Evolutionary conservation across 1,284 basidiomycete species (phyloP).

Genomic region (Erythrobasidium hasegawianum): DNA sequence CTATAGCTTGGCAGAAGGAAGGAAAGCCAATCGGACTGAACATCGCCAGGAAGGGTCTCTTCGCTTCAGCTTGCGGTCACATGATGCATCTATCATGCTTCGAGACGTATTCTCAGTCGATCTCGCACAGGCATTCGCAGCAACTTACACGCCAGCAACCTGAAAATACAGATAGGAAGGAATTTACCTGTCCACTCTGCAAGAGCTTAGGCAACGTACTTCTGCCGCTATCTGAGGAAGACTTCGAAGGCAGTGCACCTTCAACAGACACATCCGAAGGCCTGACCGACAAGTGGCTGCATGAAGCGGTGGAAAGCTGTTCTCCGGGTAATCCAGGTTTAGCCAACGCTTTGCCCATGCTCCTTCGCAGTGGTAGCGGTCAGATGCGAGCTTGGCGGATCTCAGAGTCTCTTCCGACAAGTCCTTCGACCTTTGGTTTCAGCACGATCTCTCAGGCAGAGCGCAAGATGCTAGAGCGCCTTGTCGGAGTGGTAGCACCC

Average conservation of each 20-base stretch:
- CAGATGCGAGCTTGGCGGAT: constrained; percentile 44
- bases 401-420: not conserved
- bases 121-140: constrained; percentile 79
- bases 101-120: constrained; percentile 79
- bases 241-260: constrained; percentile 11
- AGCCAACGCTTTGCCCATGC: not conserved
- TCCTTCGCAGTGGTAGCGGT: constrained; percentile 39
- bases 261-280: not conserved
- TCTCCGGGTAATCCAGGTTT: not conserved
- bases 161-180: constrained; percentile 83
- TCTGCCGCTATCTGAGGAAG: constrained; percentile 61
- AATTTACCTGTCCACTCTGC: constrained; percentile 97
- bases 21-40: constrained; percentile 8
- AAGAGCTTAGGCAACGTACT: constrained; percentile 94
- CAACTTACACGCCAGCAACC: constrained; percentile 93
- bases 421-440: not conserved
- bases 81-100: constrained; percentile 98
- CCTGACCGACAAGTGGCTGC: constrained; percentile 14
- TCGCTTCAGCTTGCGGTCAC: constrained; percentile 88
- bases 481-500: constrained; percentile 45
- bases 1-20: constrained; percentile 37
- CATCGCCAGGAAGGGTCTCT: constrained; percentile 78
- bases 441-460: constrained; percentile 42
- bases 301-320: not conserved
- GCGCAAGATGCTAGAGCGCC: constrained; percentile 38